Conservation (phyloP, 805 yeast genomes). For the Candida mattraensis region DNA sequence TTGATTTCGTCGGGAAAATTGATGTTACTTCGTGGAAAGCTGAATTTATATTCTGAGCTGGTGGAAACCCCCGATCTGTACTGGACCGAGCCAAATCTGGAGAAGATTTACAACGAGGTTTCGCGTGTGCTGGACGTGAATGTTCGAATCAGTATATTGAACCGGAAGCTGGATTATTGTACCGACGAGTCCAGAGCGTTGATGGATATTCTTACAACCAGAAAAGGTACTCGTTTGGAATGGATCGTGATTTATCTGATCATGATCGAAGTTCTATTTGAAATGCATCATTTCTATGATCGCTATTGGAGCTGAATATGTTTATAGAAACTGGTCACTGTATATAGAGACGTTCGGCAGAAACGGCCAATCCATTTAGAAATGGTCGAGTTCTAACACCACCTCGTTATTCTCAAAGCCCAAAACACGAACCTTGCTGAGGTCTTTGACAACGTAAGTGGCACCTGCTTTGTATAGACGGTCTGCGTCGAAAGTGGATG, state of each 20-base stretch:
- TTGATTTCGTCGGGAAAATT: constrained; percentile 71
- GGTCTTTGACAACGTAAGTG: constrained; percentile 75
- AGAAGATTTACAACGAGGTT: constrained; percentile 68
- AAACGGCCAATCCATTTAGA: background rate
- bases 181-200: constrained; percentile 84
- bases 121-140: constrained; percentile 72
- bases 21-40: constrained; percentile 73
- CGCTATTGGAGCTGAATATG: constrained; percentile 29
- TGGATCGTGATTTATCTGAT: constrained; percentile 86
- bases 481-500: constrained; percentile 73
- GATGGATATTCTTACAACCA: constrained; percentile 71
- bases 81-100: constrained; percentile 89
- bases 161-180: constrained; percentile 85
- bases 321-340: too few species aligned
- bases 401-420: constrained; percentile 51
- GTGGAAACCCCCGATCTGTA: constrained; percentile 91
- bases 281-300: constrained; percentile 71
- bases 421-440: constrained; percentile 59
- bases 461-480: constrained; percentile 76
- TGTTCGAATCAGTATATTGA: constrained; percentile 75
- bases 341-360: constrained; percentile 3
- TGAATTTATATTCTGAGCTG: constrained; percentile 82
- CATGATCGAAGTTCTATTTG: constrained; percentile 83
- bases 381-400: constrained; percentile 38
- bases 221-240: constrained; percentile 73